Conservation (phyloP, 805 yeast species). For the Lachancea sp. region DNA sequence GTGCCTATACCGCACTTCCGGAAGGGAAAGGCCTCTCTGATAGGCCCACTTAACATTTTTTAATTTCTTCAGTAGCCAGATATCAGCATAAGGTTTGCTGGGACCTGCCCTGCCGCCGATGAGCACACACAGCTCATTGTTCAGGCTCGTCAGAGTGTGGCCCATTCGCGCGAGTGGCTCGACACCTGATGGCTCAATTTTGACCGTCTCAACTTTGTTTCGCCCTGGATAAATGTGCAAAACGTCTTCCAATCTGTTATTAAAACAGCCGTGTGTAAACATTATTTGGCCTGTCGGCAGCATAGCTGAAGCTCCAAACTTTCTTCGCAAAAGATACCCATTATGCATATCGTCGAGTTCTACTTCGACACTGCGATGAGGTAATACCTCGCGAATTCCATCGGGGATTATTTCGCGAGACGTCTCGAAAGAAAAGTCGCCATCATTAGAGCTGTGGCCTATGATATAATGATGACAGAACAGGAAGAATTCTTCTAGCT, state of each 20-base stretch:
- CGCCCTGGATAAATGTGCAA: constrained; percentile 4
- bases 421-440: constrained; percentile 9
- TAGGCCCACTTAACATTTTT: constrained; percentile 31
- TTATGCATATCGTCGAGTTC: background rate
- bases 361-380: background rate
- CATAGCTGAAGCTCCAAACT: constrained; percentile 21
- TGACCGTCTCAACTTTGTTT: background rate
- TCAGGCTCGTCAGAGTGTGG: constrained; percentile 43
- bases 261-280: constrained; percentile 35
- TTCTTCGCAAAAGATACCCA: constrained; percentile 12
- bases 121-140: constrained; percentile 32
- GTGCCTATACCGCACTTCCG: constrained; percentile 48
- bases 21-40: constrained; percentile 36
- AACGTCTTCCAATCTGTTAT: constrained; percentile 23
- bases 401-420: no score
- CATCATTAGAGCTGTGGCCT: constrained; percentile 52
- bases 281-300: constrained; percentile 8
- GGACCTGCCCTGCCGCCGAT: constrained; percentile 71
- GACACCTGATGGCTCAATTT: background rate
- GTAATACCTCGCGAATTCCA: no score
- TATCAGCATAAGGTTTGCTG: constrained; percentile 37
- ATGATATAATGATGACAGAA: constrained; percentile 72
- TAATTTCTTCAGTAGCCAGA: constrained; percentile 34
- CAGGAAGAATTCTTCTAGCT: constrained; percentile 72
- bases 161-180: constrained; percentile 44